Conservation (phyloP, 805 yeast species). For the Myxozyma sirexii region DNA sequence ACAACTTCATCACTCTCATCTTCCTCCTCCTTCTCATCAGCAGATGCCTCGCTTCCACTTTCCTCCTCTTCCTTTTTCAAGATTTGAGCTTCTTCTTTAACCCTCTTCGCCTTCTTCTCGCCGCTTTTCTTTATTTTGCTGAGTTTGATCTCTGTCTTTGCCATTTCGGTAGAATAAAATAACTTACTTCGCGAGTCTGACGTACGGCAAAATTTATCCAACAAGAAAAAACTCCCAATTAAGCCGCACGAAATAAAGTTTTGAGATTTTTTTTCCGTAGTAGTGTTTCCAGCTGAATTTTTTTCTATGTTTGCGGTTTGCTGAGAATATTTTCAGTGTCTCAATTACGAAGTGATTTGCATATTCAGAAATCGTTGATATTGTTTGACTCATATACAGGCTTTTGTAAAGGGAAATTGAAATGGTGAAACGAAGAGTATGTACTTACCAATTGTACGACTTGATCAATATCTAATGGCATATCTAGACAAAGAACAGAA, state of each 20-base stretch:
- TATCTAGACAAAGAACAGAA: constrained; percentile 75
- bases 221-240: constrained; percentile 12
- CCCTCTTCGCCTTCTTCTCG: constrained; percentile 10
- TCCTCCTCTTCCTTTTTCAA: constrained; percentile 4
- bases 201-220: not conserved
- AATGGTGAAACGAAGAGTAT: constrained; percentile 59
- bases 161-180: not conserved
- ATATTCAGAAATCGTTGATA: not conserved
- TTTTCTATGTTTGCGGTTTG: not conserved
- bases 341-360: not conserved
- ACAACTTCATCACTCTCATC: constrained; percentile 37
- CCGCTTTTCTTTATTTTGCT: not conserved
- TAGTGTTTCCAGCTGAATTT: not conserved
- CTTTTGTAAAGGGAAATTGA: not conserved
- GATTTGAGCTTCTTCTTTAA: constrained; percentile 11
- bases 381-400: too few species aligned
- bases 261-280: not conserved
- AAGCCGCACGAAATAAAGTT: not conserved
- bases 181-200: not conserved
- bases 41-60: not conserved
- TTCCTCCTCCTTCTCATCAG: not conserved
- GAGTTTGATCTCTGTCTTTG: not conserved
- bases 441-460: constrained; percentile 25
- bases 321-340: not conserved
- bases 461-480: not conserved